phyloP scores from a whole-genome alignment of 768 basidiomycete genomes.

The Auricularia sp. region DNA sequence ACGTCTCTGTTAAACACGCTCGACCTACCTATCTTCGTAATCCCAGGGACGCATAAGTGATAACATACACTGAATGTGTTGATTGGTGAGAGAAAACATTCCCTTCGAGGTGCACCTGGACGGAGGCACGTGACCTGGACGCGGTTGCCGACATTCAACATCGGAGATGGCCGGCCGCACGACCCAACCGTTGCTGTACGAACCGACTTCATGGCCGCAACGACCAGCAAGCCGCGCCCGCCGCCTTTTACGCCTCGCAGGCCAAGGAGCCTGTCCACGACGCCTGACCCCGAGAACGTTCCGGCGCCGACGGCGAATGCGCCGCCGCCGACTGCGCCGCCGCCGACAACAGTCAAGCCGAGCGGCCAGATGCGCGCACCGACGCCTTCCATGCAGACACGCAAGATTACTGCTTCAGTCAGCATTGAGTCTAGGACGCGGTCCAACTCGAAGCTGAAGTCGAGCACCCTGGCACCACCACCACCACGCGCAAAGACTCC shows the following conservation, averaged over 20 bases:
- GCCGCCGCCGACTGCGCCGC: not conserved
- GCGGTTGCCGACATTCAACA: too few relatives aligned
- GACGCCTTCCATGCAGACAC: not conserved
- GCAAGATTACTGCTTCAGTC: not conserved
- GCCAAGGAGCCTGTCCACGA: not conserved
- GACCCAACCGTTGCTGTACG: too few relatives aligned
- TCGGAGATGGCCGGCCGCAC: too few relatives aligned
- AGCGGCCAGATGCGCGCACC: not conserved
- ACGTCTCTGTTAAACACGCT: too few relatives aligned
- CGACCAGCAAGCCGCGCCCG: not conserved
- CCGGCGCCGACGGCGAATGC: not conserved
- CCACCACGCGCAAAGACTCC: not conserved
- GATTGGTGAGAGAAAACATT: too few relatives aligned
- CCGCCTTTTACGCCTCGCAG: not conserved
- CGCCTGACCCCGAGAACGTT: not conserved
- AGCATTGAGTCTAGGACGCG: not conserved
- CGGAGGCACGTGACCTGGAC: too few relatives aligned
- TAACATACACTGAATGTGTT: too few relatives aligned
- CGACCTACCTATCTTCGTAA: too few relatives aligned
- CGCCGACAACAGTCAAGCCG: not conserved
- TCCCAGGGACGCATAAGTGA: too few relatives aligned
- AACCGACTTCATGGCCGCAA: not conserved
- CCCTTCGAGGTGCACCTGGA: too few relatives aligned
- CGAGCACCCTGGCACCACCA: not conserved
- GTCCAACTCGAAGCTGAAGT: not conserved